Conservation (phyloP, 805 yeast species). For the Phaffomyces opuntiae region DNA sequence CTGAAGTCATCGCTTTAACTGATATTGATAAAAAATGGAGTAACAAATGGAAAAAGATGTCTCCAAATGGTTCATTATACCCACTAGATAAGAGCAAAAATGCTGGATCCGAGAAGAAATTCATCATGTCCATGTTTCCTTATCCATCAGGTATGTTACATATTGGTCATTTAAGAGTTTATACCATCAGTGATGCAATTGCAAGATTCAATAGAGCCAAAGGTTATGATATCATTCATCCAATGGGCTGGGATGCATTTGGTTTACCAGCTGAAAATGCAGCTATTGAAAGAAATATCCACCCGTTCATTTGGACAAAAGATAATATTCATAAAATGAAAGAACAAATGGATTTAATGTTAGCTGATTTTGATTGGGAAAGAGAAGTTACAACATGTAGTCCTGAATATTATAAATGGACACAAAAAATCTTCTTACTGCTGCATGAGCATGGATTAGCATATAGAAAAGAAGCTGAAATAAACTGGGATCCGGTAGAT, state of each 20-base stretch:
- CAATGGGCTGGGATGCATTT: constrained; percentile 99
- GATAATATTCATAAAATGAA: constrained; percentile 81
- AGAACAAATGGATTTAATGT: constrained; percentile 67
- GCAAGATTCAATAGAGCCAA: constrained; percentile 71
- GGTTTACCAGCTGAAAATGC: constrained; percentile 99
- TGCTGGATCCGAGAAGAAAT: constrained; percentile 34
- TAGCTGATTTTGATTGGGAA: constrained; percentile 91
- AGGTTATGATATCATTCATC: constrained; percentile 79
- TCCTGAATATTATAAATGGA: constrained; percentile 87
- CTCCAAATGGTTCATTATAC: constrained; percentile 30
- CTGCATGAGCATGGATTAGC: constrained; percentile 75
- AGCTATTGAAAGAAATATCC: constrained; percentile 76
- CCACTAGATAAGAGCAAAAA: constrained; percentile 24
- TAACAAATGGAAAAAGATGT: constrained; percentile 35
- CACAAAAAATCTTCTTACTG: constrained; percentile 77
- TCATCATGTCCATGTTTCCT: constrained; percentile 85
- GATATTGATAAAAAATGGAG: constrained; percentile 47
- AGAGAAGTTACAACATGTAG: constrained; percentile 80
- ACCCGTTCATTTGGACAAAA: constrained; percentile 80
- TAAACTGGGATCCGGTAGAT: constrained; percentile 98
- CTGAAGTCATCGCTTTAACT: not conserved
- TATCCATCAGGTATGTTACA: constrained; percentile 93
- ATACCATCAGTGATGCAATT: constrained; percentile 80
- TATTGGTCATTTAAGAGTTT: constrained; percentile 91
- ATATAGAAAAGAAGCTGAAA: constrained; percentile 77